Percentiles rank a stretch among this genome's conserved stretches.
Conservation (phyloP, 202 grass and related monocot species). For the Panicum hallii region DNA sequence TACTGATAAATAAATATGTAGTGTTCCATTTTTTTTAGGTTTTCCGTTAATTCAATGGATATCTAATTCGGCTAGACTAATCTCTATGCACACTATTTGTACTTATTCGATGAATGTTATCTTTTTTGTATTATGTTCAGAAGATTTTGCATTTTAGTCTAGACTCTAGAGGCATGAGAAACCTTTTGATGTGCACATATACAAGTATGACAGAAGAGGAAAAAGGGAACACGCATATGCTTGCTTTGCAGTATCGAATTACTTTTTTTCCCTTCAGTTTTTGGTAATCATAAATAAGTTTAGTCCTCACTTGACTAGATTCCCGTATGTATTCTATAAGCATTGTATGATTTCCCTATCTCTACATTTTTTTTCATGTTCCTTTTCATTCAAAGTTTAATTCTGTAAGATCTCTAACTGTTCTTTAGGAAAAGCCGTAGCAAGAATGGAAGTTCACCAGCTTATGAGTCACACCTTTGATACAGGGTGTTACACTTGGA, state of each 20-base stretch:
- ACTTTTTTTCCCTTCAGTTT: neutral
- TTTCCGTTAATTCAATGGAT: neutral
- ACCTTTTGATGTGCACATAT: neutral
- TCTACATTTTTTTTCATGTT: neutral
- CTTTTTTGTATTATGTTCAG: neutral
- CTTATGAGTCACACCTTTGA: constrained; percentile 36
- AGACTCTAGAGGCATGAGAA: neutral
- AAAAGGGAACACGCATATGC: neutral
- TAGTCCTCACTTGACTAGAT: constrained; percentile 2
- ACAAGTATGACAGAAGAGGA: neutral
- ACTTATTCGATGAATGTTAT: neutral
- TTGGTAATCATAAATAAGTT: neutral
- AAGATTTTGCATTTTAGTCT: neutral
- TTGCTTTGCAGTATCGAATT: neutral
- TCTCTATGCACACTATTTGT: neutral
- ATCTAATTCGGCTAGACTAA: neutral
- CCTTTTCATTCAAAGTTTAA: neutral
- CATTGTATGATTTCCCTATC: constrained; percentile 3
- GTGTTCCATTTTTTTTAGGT: neutral
- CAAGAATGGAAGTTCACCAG: constrained; percentile 31
- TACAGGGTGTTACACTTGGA: constrained; percentile 94
- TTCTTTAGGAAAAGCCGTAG: constrained; percentile 16
- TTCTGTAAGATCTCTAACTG: constrained; percentile 20
- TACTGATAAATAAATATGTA: neutral
- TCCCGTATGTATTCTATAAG: neutral